Conservation (phyloP, 352 stramenopile genomes). For the Achlya hypogyna region DNA sequence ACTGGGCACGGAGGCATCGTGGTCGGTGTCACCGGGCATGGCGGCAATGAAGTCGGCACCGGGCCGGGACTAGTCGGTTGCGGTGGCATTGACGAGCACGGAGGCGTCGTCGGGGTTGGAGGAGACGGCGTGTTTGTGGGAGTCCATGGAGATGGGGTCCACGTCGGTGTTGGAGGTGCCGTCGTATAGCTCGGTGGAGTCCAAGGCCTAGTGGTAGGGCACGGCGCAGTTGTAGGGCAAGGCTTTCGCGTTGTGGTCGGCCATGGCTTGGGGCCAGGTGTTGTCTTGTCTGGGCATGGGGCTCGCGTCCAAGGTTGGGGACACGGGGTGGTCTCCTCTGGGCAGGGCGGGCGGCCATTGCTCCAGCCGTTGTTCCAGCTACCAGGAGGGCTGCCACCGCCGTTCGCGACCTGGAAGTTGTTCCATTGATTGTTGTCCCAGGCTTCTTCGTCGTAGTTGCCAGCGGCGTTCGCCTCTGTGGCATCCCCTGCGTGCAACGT, state of each 20-base stretch:
- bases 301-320: not conserved
- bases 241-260: not conserved
- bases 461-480: not conserved
- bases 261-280: no score
- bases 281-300: not conserved
- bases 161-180: not conserved
- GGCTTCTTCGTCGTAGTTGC: not conserved
- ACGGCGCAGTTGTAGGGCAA: not conserved
- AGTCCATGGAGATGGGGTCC: no score
- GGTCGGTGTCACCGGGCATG: no score
- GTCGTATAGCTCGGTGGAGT: not conserved
- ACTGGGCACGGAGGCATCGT: no score
- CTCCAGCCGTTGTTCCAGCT: not conserved
- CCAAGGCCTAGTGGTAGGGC: not conserved
- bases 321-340: not conserved
- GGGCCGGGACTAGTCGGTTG: no score
- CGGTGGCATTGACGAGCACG: not conserved
- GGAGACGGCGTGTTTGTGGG: no score
- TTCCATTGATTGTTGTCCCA: not conserved
- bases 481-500: not conserved
- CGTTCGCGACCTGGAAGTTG: not conserved
- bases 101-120: not conserved
- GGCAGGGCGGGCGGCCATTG: not conserved
- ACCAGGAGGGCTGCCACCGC: not conserved
- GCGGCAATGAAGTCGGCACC: no score